Percentiles rank a stretch among this genome's conserved stretches.
phyloP scores from a whole-genome alignment of 257 asterid species.

The Striga asiatica region DNA sequence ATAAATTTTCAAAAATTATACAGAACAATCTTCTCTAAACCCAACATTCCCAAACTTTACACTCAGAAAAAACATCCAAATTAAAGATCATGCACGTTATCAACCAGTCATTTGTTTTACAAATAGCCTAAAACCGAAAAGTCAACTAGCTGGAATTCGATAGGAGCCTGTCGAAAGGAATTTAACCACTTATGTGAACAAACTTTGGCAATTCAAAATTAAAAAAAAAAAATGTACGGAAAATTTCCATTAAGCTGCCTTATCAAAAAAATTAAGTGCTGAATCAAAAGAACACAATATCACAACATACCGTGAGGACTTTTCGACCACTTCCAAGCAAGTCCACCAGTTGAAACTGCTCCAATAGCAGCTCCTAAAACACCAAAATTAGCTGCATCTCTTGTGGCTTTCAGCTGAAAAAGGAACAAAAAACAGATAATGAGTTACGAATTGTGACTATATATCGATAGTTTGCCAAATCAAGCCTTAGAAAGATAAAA shows the following conservation, averaged over 20 bases:
- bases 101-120: too few species aligned
- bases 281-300: slow-evolving; percentile 2
- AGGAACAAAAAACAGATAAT: neutral
- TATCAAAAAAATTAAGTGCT: neutral
- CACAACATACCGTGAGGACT: slow-evolving; percentile 67
- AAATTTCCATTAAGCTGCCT: neutral
- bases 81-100: too few species aligned
- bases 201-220: too few species aligned
- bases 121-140: too few species aligned
- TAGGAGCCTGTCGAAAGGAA: too few species aligned
- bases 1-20: neutral
- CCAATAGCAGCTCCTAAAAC: slow-evolving; percentile 66
- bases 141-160: too few species aligned
- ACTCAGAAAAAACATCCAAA: neutral
- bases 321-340: slow-evolving; percentile 73
- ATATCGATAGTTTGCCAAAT: neutral
- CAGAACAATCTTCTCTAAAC: neutral
- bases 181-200: too few species aligned
- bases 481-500: neutral
- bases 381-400: slow-evolving; percentile 59
- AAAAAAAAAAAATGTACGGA: neutral
- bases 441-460: neutral
- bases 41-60: neutral
- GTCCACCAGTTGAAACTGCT: slow-evolving; percentile 65
- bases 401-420: slow-evolving; percentile 71